Percentiles rank a stretch among this genome's conserved stretches.
Evolutionary conservation across 371 early-diverging fungal genomes (phyloP).

Genomic region (Syncephalastrum sp.): DNA sequence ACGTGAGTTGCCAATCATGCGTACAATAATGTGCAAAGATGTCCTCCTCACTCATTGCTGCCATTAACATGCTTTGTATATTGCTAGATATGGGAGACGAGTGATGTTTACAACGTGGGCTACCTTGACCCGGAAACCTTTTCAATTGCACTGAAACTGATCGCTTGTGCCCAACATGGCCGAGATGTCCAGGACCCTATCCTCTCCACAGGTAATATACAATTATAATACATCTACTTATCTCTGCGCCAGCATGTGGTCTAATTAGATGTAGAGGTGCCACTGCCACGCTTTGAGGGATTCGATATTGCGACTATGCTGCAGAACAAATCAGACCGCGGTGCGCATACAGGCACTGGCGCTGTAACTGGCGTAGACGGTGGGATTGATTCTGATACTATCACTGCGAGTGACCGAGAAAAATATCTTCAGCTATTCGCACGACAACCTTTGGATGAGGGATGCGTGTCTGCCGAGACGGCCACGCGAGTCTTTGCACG

Average conservation of each 20-base stretch:
- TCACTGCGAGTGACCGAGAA: conserved; percentile 32
- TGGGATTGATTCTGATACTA: conserved; percentile 4
- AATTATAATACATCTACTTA: not conserved
- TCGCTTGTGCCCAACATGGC: conserved; percentile 85
- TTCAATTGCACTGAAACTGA: conserved; percentile 78
- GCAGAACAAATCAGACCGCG: conserved; percentile 11
- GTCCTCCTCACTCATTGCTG: too few species aligned
- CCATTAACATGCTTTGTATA: not conserved
- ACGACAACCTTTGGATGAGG: too few species aligned
- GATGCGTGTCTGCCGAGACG: conserved; percentile 29
- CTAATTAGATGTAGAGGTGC: conserved; percentile 28
- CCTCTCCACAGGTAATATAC: conserved; percentile 33
- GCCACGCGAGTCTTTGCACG: conserved; percentile 40
- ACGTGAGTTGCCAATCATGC: conserved; percentile 43
- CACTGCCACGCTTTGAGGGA: conserved; percentile 61
- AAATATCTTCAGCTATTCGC: conserved; percentile 23
- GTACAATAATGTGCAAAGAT: too few species aligned
- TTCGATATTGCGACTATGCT: conserved; percentile 3
- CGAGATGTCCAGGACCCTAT: conserved; percentile 35
- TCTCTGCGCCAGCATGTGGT: not conserved
- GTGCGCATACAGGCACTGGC: not conserved
- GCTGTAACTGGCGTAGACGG: too few species aligned
- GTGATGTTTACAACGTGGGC: conserved; percentile 76
- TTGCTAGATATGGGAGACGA: conserved; percentile 78
- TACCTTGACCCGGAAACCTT: conserved; percentile 71